A percentile compares a stretch with the other conserved stretches of the same genome.
Conservation (phyloP, 495 filamentous ascomycete species). For the Neohortaea acidophila region DNA sequence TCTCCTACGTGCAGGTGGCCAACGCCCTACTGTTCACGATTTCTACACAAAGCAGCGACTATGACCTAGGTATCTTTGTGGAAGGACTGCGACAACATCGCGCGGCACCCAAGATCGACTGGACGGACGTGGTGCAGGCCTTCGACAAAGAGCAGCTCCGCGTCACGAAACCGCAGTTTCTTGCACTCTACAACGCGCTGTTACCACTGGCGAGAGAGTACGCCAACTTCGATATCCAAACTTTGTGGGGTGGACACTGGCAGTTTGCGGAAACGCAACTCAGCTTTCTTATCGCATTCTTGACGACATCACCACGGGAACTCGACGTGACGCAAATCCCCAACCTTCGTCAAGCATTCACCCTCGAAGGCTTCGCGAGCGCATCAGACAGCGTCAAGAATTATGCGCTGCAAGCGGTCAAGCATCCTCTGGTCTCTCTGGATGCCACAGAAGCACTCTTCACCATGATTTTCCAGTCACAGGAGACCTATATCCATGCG, state of each 20-base stretch:
- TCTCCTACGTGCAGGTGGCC: conserved; percentile 70
- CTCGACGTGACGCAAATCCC: conserved; percentile 73
- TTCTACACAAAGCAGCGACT: conserved; percentile 47
- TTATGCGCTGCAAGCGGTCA: conserved; percentile 57
- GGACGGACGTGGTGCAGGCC: conserved; percentile 62
- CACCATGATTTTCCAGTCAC: conserved; percentile 36
- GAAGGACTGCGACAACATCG: conserved; percentile 42
- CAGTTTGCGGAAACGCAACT: conserved; percentile 71
- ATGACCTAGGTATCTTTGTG: conserved; percentile 61
- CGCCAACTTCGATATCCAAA: conserved; percentile 54
- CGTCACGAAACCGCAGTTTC: conserved; percentile 63
- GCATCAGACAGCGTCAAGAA: conserved; percentile 54
- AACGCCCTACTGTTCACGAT: conserved; percentile 72
- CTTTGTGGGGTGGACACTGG: conserved; percentile 86
- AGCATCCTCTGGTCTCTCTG: conserved; percentile 74
- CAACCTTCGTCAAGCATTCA: conserved; percentile 61
- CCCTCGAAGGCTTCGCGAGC: conserved; percentile 56
- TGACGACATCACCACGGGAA: conserved; percentile 50
- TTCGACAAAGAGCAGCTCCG: conserved; percentile 70
- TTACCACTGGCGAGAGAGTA: conserved; percentile 50
- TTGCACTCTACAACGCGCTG: conserved; percentile 61
- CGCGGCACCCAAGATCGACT: conserved; percentile 49
- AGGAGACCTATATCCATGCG: conserved; percentile 27
- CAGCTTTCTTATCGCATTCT: conserved; percentile 73
- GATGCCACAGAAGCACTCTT: conserved; percentile 56